phyloP scores from a whole-genome alignment of 495 filamentous ascomycete genomes.

The Aspergillus taichungensis region DNA sequence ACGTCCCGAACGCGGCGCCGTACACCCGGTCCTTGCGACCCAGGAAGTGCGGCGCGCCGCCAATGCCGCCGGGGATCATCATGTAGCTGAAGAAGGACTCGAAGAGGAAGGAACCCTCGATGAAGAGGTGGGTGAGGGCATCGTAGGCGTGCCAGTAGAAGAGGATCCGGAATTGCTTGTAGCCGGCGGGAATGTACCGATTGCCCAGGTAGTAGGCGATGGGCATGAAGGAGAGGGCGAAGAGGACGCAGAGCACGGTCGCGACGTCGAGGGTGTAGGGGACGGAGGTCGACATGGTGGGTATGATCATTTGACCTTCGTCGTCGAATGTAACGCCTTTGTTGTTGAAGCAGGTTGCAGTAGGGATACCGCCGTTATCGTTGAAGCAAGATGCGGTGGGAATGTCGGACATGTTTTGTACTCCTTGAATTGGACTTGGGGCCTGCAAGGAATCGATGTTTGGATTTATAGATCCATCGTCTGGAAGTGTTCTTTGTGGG shows the following conservation, averaged over 20 bases:
- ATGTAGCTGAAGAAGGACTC: slow-evolving; percentile 78
- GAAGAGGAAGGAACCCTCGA: slow-evolving; percentile 87
- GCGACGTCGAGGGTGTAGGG: slow-evolving; percentile 38
- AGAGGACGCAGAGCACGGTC: slow-evolving; percentile 43
- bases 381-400: no score
- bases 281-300: slow-evolving; percentile 11
- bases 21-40: slow-evolving; percentile 50
- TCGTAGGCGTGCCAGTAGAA: slow-evolving; percentile 97
- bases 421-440: no score
- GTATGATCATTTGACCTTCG: background rate
- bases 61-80: slow-evolving; percentile 30
- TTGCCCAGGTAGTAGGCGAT: slow-evolving; percentile 40
- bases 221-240: slow-evolving; percentile 45
- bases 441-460: no score
- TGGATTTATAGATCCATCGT: no score
- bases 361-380: no score
- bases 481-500: no score
- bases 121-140: slow-evolving; percentile 75
- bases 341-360: background rate
- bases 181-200: slow-evolving; percentile 36
- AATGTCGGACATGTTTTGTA: no score
- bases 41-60: slow-evolving; percentile 43
- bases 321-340: background rate
- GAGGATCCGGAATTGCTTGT: slow-evolving; percentile 52
- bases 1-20: slow-evolving; percentile 60